These are phyloP conservation scores for Fusarium tuaranense DNA, from an alignment of 2,329 filamentous ascomycete genomes.

Conservation along the genomic window DNA sequence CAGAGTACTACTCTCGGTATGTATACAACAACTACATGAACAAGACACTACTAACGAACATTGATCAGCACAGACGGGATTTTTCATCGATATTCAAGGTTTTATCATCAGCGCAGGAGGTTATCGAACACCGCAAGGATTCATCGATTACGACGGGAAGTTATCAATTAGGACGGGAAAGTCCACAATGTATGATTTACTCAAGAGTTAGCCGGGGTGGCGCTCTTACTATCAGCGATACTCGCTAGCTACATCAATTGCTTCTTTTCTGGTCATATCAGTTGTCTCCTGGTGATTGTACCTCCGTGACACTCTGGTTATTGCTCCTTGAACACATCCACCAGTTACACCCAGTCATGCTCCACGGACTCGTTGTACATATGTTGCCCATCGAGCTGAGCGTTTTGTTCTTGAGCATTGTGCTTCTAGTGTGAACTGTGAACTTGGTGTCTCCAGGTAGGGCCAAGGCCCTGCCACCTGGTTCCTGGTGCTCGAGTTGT, in stretches of 20 bases:
- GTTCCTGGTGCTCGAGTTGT: background rate
- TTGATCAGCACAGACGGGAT: background rate
- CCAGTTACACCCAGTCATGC: background rate
- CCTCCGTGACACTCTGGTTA: background rate
- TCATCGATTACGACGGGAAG: background rate
- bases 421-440: background rate
- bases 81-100: background rate
- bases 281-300: background rate
- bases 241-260: background rate
- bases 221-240: background rate
- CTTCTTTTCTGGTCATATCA: background rate
- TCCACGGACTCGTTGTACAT: too few species aligned
- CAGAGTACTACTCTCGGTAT: background rate
- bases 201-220: background rate
- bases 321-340: background rate
- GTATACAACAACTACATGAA: background rate
- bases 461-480: background rate
- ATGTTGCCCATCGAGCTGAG: too few species aligned
- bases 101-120: background rate
- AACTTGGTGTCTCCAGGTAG: background rate
- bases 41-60: background rate
- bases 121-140: background rate
- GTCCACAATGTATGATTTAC: background rate
- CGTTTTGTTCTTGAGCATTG: background rate
- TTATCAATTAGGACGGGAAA: background rate